Evolutionary conservation across 148 eudicot genomes (phyloP), one percentile per base, ranked within the genome.

Genomic region (Camellia lanceoleosa): DNA sequence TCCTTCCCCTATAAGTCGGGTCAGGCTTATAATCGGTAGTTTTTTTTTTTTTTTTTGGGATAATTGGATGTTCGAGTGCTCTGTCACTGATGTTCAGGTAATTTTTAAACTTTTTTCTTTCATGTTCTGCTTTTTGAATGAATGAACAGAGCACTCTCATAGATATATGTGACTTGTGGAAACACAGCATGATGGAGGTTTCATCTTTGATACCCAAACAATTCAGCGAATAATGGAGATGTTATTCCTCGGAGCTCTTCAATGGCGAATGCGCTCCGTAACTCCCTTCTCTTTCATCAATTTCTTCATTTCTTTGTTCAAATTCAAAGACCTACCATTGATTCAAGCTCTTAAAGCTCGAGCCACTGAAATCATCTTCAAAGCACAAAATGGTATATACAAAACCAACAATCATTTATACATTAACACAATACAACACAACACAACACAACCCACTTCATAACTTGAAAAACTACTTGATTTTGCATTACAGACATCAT

Each of bases 181-280:
- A 49, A 23, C 82, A 89, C 82, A 89, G 91, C 7, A 74, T 20
- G 82, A 79, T 15, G 86, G 79, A 55, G 85, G 87, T 5, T 71
- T 85, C 11, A 82, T 83, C 65, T 85, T 88, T 20, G 90, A 90
- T 63, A 30, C 77, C 3, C 75, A 76, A 41, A 82, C 88, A 0
- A 84, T 90, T 51, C 71, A 80, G 73, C 58, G 91, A 43, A 90
- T n/a, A n/a, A n/a, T 90, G 93, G 93, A 90, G 79, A 61, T 80
- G 64, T 16, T 90, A 62, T 85, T 90, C 10, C 87, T 90, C 5
- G 88, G 84, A 38, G 88, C 89, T 65, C 83, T 90, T 8, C 83
- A 85, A 78, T 90, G 93, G 93, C 79, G 93, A 79, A 88, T 88
- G 89, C 83, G 93, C 44, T 88, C 93, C 0, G 81, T 88, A 14